Conservation (phyloP, 352 stramenopile species). For the Hyaloperonospora arabidopsidis region DNA sequence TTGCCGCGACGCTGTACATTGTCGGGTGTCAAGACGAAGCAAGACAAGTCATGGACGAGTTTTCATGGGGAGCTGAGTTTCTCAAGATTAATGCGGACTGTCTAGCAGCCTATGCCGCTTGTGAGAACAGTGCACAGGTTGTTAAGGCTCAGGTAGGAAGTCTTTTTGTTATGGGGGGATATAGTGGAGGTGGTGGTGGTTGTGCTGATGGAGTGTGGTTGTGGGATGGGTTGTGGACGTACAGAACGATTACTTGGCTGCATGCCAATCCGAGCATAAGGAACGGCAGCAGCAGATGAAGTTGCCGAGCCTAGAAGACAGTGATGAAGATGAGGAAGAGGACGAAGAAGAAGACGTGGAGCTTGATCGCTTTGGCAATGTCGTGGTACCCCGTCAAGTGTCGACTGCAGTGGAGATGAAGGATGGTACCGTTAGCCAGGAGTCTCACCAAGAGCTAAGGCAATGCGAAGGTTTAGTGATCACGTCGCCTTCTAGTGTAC, state of each 20-base stretch:
- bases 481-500: neutral
- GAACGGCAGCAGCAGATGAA: constrained; percentile 44
- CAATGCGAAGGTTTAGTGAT: neutral
- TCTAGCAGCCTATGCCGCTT: constrained; percentile 78
- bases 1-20: constrained; percentile 96
- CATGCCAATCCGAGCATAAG: constrained; percentile 56
- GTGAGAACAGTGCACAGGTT: constrained; percentile 62
- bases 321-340: constrained; percentile 44
- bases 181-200: neutral
- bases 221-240: constrained; percentile 12
- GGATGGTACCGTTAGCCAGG: constrained; percentile 12
- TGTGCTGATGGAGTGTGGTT: constrained; percentile 7
- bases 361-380: constrained; percentile 34
- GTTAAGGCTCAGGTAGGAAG: constrained; percentile 54
- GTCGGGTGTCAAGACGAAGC: constrained; percentile 88
- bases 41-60: constrained; percentile 87
- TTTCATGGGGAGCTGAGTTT: constrained; percentile 91
- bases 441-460: constrained; percentile 8
- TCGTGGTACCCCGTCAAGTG: constrained; percentile 20
- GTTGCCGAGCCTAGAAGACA: constrained; percentile 48
- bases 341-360: constrained; percentile 27
- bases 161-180: constrained; percentile 1
- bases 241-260: constrained; percentile 53
- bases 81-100: constrained; percentile 92
- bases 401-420: constrained; percentile 2